Percentiles rank a stretch among this genome's conserved stretches.
phyloP scores from a whole-genome alignment of 345 rosid species.

The thale cress (Arabidopsis thaliana) region TAIR10.1 NC_003070.9:2956501-2957000 shows the following conservation, averaged over 20 bases:
- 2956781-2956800: background rate
- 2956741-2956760: background rate
- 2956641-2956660: constrained; percentile 42
- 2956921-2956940: constrained; percentile 81
- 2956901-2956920: constrained; percentile 65
- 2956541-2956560: constrained; percentile 2
- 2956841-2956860: constrained; percentile 58
- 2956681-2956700: constrained; percentile 60
- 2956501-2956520: constrained; percentile 24
- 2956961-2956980: constrained; percentile 45
- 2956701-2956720: constrained; percentile 75
- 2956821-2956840: constrained; percentile 53
- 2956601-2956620: constrained; percentile 44
- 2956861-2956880: constrained; percentile 48
- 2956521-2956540: constrained; percentile 35
- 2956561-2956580: constrained; percentile 23
- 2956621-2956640: constrained; percentile 33
- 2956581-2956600: constrained; percentile 27
- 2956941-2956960: constrained; percentile 67
- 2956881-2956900: constrained; percentile 68
- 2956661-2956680: constrained; percentile 37
- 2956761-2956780: background rate
- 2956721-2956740: constrained; percentile 56
- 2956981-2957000: constrained; percentile 51
- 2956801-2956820: constrained; percentile 50